Evolutionary conservation across 129 eudicot genomes (phyloP).

Genomic region (Pittosporum tobira): DNA sequence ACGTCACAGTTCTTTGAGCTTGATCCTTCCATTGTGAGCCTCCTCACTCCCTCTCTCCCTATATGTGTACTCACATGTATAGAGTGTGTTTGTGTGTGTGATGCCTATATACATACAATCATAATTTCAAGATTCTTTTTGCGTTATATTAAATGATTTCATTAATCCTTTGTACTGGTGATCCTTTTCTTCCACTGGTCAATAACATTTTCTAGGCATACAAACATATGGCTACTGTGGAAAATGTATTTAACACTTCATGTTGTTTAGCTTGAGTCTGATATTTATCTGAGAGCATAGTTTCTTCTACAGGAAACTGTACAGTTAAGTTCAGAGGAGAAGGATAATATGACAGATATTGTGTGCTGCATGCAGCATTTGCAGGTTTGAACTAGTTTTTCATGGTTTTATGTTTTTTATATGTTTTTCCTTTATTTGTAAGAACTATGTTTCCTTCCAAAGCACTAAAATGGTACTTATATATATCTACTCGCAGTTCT

Average conservation of each 20-base stretch:
- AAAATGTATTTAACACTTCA: too few species aligned
- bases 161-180: too few species aligned
- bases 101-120: background rate
- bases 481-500: slow-evolving; percentile 40
- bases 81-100: background rate
- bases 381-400: slow-evolving; percentile 38
- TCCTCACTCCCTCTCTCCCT: background rate
- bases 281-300: background rate
- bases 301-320: slow-evolving; percentile 56
- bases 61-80: background rate
- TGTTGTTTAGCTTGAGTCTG: too few species aligned
- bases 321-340: slow-evolving; percentile 42
- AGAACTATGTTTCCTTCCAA: background rate
- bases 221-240: background rate
- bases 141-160: too few species aligned
- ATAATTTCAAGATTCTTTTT: background rate
- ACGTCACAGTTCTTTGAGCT: slow-evolving; percentile 73
- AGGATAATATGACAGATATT: slow-evolving; percentile 62
- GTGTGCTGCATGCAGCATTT: slow-evolving; percentile 96
- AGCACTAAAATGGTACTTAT: slow-evolving; percentile 6
- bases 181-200: background rate
- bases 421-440: background rate
- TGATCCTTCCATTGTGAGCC: slow-evolving; percentile 75
- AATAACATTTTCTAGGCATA: background rate
- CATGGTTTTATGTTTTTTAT: background rate